phyloP scores from a whole-genome alignment of 2,329 filamentous ascomycete genomes.

The Trichoderma guizhouense region DNA sequence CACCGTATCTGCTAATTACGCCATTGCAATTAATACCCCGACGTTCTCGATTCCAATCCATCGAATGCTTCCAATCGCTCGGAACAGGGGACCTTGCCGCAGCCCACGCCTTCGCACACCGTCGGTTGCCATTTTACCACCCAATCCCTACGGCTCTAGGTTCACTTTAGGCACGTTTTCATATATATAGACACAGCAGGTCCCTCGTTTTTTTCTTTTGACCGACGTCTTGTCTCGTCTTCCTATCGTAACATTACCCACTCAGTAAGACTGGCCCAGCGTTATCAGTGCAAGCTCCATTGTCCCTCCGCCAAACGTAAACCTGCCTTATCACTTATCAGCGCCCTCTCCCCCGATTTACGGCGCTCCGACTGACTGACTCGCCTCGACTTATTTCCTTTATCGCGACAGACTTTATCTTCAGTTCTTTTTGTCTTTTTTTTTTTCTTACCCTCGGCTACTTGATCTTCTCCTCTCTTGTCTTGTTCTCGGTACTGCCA shows the following conservation, averaged over 20 bases:
- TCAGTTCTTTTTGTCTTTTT: neutral
- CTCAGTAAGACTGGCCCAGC: neutral
- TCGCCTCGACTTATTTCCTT: neutral
- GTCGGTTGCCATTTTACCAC: neutral
- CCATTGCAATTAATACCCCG: neutral
- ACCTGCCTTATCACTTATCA: conserved; percentile 17
- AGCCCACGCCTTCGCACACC: neutral
- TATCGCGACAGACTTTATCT: neutral
- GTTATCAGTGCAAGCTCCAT: conserved; percentile 12
- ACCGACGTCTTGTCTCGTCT: neutral
- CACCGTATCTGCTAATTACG: neutral
- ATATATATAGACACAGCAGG: neutral
- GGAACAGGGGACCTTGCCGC: neutral
- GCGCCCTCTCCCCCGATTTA: conserved; percentile 14
- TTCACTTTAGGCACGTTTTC: neutral
- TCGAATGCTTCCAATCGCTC: neutral
- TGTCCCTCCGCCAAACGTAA: conserved; percentile 1
- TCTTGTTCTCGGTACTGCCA: neutral
- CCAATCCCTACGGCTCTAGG: neutral
- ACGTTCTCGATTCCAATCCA: neutral
- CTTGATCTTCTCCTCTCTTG: neutral
- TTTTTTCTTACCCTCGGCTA: neutral
- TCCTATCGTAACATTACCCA: neutral
- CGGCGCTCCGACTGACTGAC: conserved; percentile 17
- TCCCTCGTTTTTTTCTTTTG: neutral